Base-by-base conservation (phyloP, 441 rosid genomes). In the Adansonia madagascariensis region DNA sequence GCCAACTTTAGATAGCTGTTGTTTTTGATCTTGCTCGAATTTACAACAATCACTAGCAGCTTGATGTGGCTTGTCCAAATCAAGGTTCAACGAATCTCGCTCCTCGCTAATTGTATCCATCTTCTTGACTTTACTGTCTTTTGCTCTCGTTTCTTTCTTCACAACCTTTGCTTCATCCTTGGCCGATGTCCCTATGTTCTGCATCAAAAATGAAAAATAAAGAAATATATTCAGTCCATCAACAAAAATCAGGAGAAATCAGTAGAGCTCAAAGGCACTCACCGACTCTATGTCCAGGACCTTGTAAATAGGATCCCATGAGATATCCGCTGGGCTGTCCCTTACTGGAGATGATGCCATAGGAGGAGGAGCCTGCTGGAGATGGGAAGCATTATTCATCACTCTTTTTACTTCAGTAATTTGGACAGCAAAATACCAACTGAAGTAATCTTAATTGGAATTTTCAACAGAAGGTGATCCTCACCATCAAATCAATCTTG, bases 401-500 rank as follows among this genome's bases (percentile, higher is more conserved):
- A 71, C 66, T 60, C 62, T 63, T 74, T 39, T 35, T 4, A 35
- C 65, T 52, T 81, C 62, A 78, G 71, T 56, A 78, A 77, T 72
- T 73, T 77, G 62, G 62, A 80, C 43, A 71, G 73, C 76, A 67
- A 80, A 82, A 63, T 70, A 73, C 73, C 8, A 18, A 62, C 14
- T 35, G 76, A 75, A 82, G 76, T 75, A 83, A 79, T 59, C 75
- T 43, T 35, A 24, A 78, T 50, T 44, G 18, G 75, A 81, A 71
- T 59, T 73, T 60, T 59, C 2, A 75, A 59, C 14, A 72, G 22
- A 75, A 74, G 31, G n/a, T 73, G 73, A 75, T 43, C 81, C 86
- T 86, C 86, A 88, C 90, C 90, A 84, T 88, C 73, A 86, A 81
- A 83, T 88, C 86, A 57, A 86, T 83, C 71, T 81, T 62, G 80